phyloP scores from a whole-genome alignment of 768 basidiomycete species.

The Chlorophyllum brunneum region DNA sequence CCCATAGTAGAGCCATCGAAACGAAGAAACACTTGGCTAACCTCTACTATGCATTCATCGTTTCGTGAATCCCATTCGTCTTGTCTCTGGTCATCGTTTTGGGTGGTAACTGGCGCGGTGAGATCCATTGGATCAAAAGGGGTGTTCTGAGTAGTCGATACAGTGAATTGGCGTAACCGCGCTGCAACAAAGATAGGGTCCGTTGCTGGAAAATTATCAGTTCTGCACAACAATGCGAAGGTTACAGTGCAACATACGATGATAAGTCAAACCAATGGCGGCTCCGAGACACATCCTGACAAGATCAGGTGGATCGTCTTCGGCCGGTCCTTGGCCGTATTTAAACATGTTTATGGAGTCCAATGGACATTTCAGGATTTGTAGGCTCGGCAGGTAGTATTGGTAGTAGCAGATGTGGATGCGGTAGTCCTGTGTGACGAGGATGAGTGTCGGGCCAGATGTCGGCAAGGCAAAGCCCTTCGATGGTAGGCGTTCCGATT shows the following conservation, averaged over 20 bases:
- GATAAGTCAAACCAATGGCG: constrained; percentile 43
- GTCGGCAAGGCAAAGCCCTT: constrained; percentile 55
- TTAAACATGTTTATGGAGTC: constrained; percentile 31
- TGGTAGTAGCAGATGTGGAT: constrained; percentile 54
- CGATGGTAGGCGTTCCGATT: constrained; percentile 50
- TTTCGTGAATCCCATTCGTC: constrained; percentile 53
- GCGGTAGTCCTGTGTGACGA: constrained; percentile 63
- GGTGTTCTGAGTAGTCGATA: constrained; percentile 27
- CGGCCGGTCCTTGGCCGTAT: constrained; percentile 29
- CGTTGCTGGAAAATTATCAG: constrained; percentile 32
- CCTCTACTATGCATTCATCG: constrained; percentile 55
- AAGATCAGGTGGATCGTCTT: constrained; percentile 17
- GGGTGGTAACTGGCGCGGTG: constrained; percentile 29
- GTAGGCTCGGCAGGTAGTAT: constrained; percentile 38
- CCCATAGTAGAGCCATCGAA: constrained; percentile 1
- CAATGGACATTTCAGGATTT: constrained; percentile 47
- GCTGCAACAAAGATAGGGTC: constrained; percentile 58
- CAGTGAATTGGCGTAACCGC: constrained; percentile 50
- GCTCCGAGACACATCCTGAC: constrained; percentile 46
- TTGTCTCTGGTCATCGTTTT: constrained; percentile 24
- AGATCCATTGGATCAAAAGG: constrained; percentile 42
- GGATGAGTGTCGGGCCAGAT: constrained; percentile 50
- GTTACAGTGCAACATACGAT: constrained; percentile 36
- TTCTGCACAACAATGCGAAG: not conserved
- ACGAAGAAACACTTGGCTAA: constrained; percentile 22